Conservation (phyloP, 2,329 filamentous ascomycete species). For the Bipolaris zeicola region DNA sequence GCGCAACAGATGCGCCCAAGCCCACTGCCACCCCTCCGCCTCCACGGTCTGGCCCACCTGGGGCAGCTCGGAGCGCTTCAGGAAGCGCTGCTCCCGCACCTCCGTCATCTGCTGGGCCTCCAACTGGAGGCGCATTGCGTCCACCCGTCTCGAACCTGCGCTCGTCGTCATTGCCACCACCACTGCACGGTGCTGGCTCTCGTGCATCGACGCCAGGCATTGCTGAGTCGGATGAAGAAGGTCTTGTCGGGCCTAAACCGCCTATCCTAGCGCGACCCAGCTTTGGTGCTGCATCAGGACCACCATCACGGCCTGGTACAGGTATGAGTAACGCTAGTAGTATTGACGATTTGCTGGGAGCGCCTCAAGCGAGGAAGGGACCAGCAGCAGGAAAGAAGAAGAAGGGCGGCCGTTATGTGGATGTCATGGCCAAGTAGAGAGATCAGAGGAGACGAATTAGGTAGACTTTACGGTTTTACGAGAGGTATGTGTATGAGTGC, state of each 20-base stretch:
- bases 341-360: constrained; percentile 89
- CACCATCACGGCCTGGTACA: constrained; percentile 64
- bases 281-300: constrained; percentile 35
- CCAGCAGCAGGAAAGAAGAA: constrained; percentile 62
- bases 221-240: constrained; percentile 37
- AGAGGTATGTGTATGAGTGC: constrained; percentile 2
- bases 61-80: constrained; percentile 56
- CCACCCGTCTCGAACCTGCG: constrained; percentile 30
- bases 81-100: constrained; percentile 43
- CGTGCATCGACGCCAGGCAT: constrained; percentile 43
- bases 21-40: constrained; percentile 73
- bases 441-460: not conserved
- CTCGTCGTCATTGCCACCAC: constrained; percentile 47
- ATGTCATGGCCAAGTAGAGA: constrained; percentile 61
- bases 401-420: constrained; percentile 88
- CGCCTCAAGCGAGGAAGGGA: constrained; percentile 71
- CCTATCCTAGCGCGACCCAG: constrained; percentile 34
- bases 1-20: constrained; percentile 63
- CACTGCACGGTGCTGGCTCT: constrained; percentile 33
- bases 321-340: constrained; percentile 91
- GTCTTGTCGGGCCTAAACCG: constrained; percentile 21
- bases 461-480: not conserved
- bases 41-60: constrained; percentile 63
- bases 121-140: constrained; percentile 19
- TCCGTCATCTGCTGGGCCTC: constrained; percentile 40